Conservation (phyloP, 2,329 filamentous ascomycete genomes). For the Fusarium sp. region DNA sequence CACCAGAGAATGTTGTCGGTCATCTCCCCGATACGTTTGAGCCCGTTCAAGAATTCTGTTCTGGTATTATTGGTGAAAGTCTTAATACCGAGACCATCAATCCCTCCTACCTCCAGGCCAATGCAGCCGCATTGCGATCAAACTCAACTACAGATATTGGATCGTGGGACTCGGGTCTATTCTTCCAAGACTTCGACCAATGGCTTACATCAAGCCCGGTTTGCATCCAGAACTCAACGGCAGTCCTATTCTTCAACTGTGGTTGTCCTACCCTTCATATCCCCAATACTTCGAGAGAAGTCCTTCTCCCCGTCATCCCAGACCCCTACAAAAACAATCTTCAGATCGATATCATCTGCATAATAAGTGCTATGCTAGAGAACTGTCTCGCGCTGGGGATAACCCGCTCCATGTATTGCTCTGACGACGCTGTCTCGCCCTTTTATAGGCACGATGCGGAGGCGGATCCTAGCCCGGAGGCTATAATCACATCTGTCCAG, state of each 20-base stretch:
- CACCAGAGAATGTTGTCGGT: background rate
- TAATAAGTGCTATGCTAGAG: constrained; percentile 42
- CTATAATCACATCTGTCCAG: constrained; percentile 39
- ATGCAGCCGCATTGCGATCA: constrained; percentile 6
- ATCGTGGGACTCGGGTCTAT: constrained; percentile 1
- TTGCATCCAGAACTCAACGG: constrained; percentile 5
- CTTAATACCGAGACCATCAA: constrained; percentile 33
- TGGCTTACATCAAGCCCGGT: constrained; percentile 28
- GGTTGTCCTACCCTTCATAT: constrained; percentile 45
- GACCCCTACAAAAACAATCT: constrained; percentile 45
- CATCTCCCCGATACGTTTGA: background rate
- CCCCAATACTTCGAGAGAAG: constrained; percentile 29
- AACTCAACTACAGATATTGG: constrained; percentile 10
- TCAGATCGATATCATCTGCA: constrained; percentile 46
- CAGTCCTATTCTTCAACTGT: constrained; percentile 44
- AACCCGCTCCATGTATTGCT: constrained; percentile 43
- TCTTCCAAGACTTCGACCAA: constrained; percentile 31
- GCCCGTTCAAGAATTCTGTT: background rate
- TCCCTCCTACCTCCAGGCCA: constrained; percentile 26
- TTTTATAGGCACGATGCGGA: constrained; percentile 41
- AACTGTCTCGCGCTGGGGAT: constrained; percentile 48
- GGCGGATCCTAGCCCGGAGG: constrained; percentile 21
- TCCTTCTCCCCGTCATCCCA: constrained; percentile 45
- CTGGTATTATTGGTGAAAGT: background rate
- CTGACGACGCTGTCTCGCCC: constrained; percentile 43